phyloP scores from a whole-genome alignment of 768 basidiomycete genomes.

The Lactifluus echinatus region DNA sequence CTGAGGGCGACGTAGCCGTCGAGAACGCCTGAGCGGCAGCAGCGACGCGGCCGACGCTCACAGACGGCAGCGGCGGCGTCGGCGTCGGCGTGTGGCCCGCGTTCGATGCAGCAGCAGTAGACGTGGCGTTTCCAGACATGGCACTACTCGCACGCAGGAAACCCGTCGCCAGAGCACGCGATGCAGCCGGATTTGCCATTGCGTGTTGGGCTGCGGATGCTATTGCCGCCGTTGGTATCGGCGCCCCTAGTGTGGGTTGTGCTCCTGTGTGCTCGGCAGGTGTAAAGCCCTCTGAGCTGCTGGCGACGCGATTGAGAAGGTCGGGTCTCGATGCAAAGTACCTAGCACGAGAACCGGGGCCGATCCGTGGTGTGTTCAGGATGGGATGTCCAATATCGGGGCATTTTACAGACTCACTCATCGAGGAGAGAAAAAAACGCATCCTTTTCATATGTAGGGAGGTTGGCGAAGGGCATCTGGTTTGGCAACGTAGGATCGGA shows the following conservation, averaged over 20 bases:
- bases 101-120: not conserved
- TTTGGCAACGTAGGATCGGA: no score
- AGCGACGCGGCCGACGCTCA: not conserved
- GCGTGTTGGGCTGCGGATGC: slow-evolving; percentile 24
- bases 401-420: slow-evolving; percentile 40
- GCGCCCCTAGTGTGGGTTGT: not conserved
- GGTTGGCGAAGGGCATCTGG: slow-evolving; percentile 63
- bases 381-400: not conserved
- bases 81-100: not conserved
- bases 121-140: not conserved
- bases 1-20: not conserved
- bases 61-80: not conserved
- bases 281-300: not conserved
- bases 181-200: slow-evolving; percentile 16
- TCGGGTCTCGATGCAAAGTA: slow-evolving; percentile 21
- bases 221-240: slow-evolving; percentile 1
- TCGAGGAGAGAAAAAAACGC: slow-evolving; percentile 77
- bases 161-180: slow-evolving; percentile 2
- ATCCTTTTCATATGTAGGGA: slow-evolving; percentile 60
- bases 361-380: not conserved
- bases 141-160: not conserved
- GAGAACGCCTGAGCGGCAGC: slow-evolving; percentile 14
- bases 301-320: slow-evolving; percentile 9
- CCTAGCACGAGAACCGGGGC: not conserved
- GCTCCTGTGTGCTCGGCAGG: not conserved